These are phyloP conservation scores for Metschnikowia corniflorae DNA, from an alignment of 805 yeast genomes.

Conservation along the genomic window DNA sequence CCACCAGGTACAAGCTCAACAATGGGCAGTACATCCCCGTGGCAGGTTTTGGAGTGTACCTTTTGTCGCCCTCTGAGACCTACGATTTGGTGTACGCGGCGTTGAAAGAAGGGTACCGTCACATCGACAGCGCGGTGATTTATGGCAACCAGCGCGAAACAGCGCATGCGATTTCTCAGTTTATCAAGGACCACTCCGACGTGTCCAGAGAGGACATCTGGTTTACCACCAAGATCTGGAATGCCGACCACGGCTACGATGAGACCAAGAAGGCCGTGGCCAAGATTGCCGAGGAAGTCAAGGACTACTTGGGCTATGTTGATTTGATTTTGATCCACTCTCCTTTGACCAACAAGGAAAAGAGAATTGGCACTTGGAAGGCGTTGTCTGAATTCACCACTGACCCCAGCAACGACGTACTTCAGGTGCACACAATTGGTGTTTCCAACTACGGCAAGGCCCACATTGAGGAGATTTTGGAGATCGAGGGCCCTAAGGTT, in stretches of 20 bases:
- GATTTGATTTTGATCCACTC: constrained; percentile 48
- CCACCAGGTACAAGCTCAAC: constrained; percentile 42
- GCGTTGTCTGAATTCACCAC: constrained; percentile 72
- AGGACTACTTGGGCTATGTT: constrained; percentile 34
- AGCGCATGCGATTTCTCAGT: constrained; percentile 54
- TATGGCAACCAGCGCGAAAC: constrained; percentile 64
- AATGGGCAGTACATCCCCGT: constrained; percentile 56
- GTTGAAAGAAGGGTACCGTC: constrained; percentile 64
- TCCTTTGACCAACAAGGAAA: constrained; percentile 39
- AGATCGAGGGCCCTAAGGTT: constrained; percentile 48
- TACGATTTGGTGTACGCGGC: constrained; percentile 51
- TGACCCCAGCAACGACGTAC: constrained; percentile 45
- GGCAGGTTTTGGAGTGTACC: constrained; percentile 55
- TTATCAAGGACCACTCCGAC: constrained; percentile 40
- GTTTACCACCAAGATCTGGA: constrained; percentile 36
- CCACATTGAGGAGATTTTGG: constrained; percentile 58
- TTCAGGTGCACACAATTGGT: constrained; percentile 64
- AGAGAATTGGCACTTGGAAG: constrained; percentile 60
- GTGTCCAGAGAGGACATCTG: constrained; percentile 32
- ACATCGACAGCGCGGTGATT: constrained; percentile 67
- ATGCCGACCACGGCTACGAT: constrained; percentile 38
- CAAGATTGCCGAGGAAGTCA: constrained; percentile 50
- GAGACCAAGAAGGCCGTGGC: constrained; percentile 57
- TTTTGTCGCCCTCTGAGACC: constrained; percentile 37
- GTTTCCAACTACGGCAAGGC: constrained; percentile 68